phyloP scores from a whole-genome alignment of 2,329 filamentous ascomycete genomes.

The Sclerotinia subarctica region DNA sequence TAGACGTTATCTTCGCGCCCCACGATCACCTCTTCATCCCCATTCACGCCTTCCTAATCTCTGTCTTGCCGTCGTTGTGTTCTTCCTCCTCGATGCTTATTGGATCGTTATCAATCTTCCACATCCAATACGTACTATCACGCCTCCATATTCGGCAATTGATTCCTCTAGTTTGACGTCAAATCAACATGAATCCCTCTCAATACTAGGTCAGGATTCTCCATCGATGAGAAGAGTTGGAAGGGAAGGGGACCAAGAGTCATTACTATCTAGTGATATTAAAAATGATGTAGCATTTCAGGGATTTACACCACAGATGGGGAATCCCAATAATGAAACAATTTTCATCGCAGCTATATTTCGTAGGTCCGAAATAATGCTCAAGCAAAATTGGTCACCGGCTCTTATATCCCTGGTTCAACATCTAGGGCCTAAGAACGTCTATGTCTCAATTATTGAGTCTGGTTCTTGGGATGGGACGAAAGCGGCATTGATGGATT shows the following conservation, averaged over 20 bases:
- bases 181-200: neutral
- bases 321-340: slow-evolving; percentile 24
- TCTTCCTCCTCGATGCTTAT: slow-evolving; percentile 11
- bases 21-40: slow-evolving; percentile 11
- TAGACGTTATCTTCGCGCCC: slow-evolving; percentile 12
- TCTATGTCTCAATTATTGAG: slow-evolving; percentile 66
- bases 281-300: neutral
- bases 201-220: neutral
- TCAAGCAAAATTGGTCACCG: slow-evolving; percentile 60
- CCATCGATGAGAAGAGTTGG: neutral
- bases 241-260: neutral
- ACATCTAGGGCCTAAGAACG: slow-evolving; percentile 58
- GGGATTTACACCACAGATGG: neutral
- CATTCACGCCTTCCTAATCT: slow-evolving; percentile 6
- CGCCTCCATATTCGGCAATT: slow-evolving; percentile 2
- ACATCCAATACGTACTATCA: slow-evolving; percentile 8
- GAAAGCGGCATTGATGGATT: slow-evolving; percentile 55
- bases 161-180: neutral
- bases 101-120: slow-evolving; percentile 6
- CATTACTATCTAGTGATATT: neutral
- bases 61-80: neutral
- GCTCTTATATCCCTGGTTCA: slow-evolving; percentile 56
- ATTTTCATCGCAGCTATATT: slow-evolving; percentile 69
- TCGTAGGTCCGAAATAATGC: slow-evolving; percentile 61
- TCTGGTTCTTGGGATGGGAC: slow-evolving; percentile 68